These are phyloP conservation scores for Bertia moriformis DNA, from an alignment of 2,329 filamentous ascomycete genomes.

Conservation along the genomic window DNA sequence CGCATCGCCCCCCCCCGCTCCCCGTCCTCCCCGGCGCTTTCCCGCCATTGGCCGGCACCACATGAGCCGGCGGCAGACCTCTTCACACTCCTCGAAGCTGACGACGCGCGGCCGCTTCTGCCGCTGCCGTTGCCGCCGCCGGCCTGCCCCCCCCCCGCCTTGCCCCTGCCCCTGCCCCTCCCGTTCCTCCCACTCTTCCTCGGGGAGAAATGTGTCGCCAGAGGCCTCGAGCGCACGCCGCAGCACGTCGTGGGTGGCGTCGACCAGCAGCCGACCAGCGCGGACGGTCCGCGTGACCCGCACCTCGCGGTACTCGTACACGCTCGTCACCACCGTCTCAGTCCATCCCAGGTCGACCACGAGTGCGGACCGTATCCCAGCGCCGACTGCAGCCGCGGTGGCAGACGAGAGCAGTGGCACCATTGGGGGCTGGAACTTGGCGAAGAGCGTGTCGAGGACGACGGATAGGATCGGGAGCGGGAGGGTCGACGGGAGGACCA, in stretches of 20 bases:
- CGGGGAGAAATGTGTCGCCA: neutral
- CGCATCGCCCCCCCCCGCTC: conserved; percentile 7
- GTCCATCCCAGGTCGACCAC: conserved; percentile 87
- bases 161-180: neutral
- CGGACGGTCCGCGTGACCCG: conserved; percentile 55
- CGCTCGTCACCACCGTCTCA: conserved; percentile 70
- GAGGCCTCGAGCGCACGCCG: conserved; percentile 23
- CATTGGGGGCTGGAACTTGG: conserved; percentile 63
- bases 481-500: conserved; percentile 64
- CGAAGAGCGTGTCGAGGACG: conserved; percentile 65
- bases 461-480: conserved; percentile 67
- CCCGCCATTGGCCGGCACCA: conserved; percentile 47
- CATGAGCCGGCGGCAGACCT: conserved; percentile 58
- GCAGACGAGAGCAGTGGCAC: conserved; percentile 70
- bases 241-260: conserved; percentile 54
- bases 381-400: conserved; percentile 59
- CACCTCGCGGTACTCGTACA: conserved; percentile 85
- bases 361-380: conserved; percentile 72
- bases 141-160: conserved; percentile 8
- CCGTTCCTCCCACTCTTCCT: neutral
- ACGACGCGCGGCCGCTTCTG: conserved; percentile 19
- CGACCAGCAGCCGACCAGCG: conserved; percentile 57
- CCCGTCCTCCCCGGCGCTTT: conserved; percentile 18
- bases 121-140: conserved; percentile 8
- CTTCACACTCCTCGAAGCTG: conserved; percentile 69